A percentile compares a stretch with the other conserved stretches of the same genome.
Conservation (phyloP, 306 rosid species). For the Alnus glutinosa region DNA sequence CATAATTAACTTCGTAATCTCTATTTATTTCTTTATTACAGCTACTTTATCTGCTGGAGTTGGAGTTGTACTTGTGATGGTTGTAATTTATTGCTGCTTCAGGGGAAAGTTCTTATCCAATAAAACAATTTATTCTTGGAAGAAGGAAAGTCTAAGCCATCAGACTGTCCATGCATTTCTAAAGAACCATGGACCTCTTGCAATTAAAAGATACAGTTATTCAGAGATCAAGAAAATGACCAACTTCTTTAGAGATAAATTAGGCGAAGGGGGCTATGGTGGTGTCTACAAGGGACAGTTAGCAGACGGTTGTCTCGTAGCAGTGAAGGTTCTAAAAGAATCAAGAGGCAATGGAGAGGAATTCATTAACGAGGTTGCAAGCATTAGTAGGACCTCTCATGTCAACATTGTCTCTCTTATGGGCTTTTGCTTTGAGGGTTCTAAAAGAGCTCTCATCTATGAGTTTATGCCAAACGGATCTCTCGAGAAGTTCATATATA, state of each 20-base stretch:
- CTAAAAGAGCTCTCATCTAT: no score
- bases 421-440: background rate
- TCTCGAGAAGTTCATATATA: background rate
- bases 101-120: no score
- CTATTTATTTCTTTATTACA: no score
- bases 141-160: background rate
- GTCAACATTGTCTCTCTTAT: background rate
- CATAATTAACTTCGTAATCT: no score
- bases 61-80: no score
- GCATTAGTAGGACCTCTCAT: background rate
- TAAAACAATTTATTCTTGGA: background rate
- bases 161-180: background rate
- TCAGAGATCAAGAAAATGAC: background rate
- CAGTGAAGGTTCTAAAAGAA: constrained; percentile 14
- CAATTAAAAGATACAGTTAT: no score
- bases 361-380: constrained; percentile 38
- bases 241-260: background rate
- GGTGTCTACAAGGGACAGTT: constrained; percentile 30
- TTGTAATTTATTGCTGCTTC: no score
- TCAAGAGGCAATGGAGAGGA: constrained; percentile 23
- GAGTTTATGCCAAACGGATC: no score
- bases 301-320: constrained; percentile 42
- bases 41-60: no score
- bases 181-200: no score
- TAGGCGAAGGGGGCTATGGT: background rate